A percentile compares a stretch with the other conserved stretches of the same genome.
Evolutionary conservation across 768 basidiomycete species (phyloP).

Genomic region (Paxillus involutus): DNA sequence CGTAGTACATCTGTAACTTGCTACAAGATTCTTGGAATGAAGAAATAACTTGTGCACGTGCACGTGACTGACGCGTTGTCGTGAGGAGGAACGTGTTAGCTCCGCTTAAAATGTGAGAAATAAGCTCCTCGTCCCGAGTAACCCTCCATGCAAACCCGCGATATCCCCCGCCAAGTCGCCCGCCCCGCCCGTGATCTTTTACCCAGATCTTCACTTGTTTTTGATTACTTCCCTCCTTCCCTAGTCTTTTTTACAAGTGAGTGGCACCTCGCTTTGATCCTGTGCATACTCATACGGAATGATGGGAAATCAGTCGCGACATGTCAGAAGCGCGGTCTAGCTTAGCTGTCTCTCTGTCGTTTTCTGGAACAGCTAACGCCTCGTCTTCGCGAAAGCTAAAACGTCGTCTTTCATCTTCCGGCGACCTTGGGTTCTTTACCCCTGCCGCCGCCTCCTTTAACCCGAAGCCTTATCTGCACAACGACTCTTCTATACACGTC

Average conservation of each 20-base stretch:
- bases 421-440: constrained; percentile 60
- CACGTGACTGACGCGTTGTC: constrained; percentile 44
- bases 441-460: constrained; percentile 64
- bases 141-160: constrained; percentile 24
- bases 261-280: background rate
- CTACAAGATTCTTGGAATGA: background rate
- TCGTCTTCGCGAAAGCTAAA: constrained; percentile 38
- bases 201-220: background rate
- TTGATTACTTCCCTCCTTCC: background rate
- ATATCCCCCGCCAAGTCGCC: constrained; percentile 17
- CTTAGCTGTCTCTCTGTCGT: constrained; percentile 20
- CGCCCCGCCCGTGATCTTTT: background rate
- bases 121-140: constrained; percentile 22
- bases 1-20: background rate
- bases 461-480: constrained; percentile 61
- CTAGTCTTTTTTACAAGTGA: constrained; percentile 8
- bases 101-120: constrained; percentile 43
- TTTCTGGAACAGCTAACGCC: constrained; percentile 24
- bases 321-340: constrained; percentile 21
- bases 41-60: no score
- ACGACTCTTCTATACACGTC: constrained; percentile 21
- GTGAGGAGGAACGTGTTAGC: constrained; percentile 35
- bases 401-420: constrained; percentile 46
- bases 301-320: constrained; percentile 1
- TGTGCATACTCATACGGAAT: background rate